Base-by-base conservation (phyloP, 768 basidiomycete genomes). In the Gloeophyllum trabeum region DNA sequence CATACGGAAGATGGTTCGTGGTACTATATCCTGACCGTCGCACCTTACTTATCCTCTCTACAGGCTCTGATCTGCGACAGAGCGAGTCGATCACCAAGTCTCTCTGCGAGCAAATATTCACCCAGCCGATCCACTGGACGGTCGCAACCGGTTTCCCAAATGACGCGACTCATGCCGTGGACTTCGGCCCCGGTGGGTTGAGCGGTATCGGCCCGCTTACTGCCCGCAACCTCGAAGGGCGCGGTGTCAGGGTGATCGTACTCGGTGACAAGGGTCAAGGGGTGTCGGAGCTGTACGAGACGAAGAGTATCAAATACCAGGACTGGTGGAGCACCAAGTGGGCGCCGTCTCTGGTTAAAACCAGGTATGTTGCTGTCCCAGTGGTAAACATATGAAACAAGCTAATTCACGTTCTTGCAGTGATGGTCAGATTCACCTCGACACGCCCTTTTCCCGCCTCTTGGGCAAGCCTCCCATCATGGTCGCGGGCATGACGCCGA, bases 401-500 rank as follows among this genome's bases (percentile, higher is more conserved):
- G 28, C 28, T 32, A 32, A 32, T 32, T 10, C n/a, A n/a, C n/a
- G n/a, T n/a, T 32, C 28, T 32, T 32, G n/a, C 46, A 94, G 88
- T 50, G 91, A 98, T 61, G 96, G 96, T 25, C 80, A 76, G 47
- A 66, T 98, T 41, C 82, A 93, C 60, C 72, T 99, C 52, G 92
- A 99, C 61, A 97, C 94, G 0, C 85, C 91, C 3, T 94, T 97
- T 73, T 94, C 94, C 39, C 87, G 96, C 46, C 75, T 99, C 35
- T 63, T 99, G 34, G 90, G 91, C 52, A 99, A 98, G 65, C 81
- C 96, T 3, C 96, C 96, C 24, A 84, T 99, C 62, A 98, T 98
- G 96, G 92, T 99, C 28, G 94, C 93, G 39, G 96, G 96, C 45
- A 98, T 99, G 96, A 99, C 96, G 0, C 96, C 96, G 0, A 84